A percentile compares a stretch with the other conserved stretches of the same genome.
These are phyloP conservation scores for Poa pratensis DNA, from an alignment of 176 grass and related monocot species.

Conservation along the genomic window DNA sequence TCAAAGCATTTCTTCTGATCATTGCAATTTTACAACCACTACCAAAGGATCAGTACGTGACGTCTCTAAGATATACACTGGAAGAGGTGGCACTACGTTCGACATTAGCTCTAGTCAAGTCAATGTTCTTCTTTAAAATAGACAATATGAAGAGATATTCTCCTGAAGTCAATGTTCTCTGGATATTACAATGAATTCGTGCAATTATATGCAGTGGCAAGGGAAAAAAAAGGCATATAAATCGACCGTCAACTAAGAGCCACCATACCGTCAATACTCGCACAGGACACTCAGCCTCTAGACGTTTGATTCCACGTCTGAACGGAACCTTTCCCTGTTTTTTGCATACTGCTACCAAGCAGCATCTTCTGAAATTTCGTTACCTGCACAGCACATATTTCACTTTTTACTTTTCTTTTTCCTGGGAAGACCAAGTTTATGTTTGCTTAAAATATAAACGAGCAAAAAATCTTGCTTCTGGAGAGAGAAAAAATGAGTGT, in stretches of 20 bases:
- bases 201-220: background rate
- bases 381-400: background rate
- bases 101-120: constrained; percentile 3
- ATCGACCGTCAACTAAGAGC: constrained; percentile 5
- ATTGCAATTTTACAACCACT: too few relatives aligned
- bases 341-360: background rate
- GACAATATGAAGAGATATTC: constrained; percentile 1
- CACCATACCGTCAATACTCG: background rate
- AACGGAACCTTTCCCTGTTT: background rate
- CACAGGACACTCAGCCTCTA: too few relatives aligned
- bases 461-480: background rate
- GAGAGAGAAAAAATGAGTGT: background rate
- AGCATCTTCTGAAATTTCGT: background rate
- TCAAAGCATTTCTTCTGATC: too few relatives aligned
- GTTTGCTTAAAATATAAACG: background rate
- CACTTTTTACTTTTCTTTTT: background rate
- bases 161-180: background rate
- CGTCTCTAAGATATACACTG: background rate
- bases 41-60: background rate
- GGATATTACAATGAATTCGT: background rate
- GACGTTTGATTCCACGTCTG: too few relatives aligned
- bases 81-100: constrained; percentile 1
- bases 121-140: background rate
- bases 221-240: background rate
- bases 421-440: background rate